These are phyloP conservation scores for Suillus lakei DNA, from an alignment of 768 basidiomycete species.

Conservation along the genomic window DNA sequence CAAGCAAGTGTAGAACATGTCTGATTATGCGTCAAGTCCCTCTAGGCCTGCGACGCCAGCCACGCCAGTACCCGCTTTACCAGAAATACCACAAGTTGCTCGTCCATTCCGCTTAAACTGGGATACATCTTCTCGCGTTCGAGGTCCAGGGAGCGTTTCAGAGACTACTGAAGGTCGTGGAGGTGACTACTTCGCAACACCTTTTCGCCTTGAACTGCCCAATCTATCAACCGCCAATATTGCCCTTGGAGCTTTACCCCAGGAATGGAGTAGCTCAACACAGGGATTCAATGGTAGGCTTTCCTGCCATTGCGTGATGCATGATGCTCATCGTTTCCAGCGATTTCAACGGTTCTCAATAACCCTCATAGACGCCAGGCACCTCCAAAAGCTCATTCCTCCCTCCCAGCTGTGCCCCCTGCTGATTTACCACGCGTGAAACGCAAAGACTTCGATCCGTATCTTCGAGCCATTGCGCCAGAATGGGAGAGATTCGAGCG, in stretches of 20 bases:
- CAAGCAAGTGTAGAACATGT: conserved; percentile 30
- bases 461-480: conserved; percentile 69
- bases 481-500: conserved; percentile 82
- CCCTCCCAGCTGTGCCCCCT: conserved; percentile 70
- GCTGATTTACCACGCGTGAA: conserved; percentile 82
- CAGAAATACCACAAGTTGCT: conserved; percentile 46
- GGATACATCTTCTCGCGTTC: conserved; percentile 61
- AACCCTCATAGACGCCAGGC: conserved; percentile 85
- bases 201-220: conserved; percentile 48
- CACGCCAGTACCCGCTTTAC: conserved; percentile 54
- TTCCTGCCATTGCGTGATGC: neutral
- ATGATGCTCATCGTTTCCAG: conserved; percentile 45
- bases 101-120: conserved; percentile 77
- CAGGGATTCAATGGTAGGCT: conserved; percentile 88
- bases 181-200: conserved; percentile 57
- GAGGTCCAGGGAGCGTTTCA: conserved; percentile 75
- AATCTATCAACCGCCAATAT: conserved; percentile 55
- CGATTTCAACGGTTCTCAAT: conserved; percentile 92
- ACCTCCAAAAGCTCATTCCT: conserved; percentile 87
- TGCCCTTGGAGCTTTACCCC: conserved; percentile 52
- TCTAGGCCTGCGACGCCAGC: conserved; percentile 65
- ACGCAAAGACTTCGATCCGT: conserved; percentile 84
- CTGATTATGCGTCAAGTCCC: conserved; percentile 52
- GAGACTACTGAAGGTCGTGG: conserved; percentile 71
- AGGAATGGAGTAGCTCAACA: conserved; percentile 79